Evolutionary conservation across 1,139 yeast species (phyloP).

Genomic region (Blastobotrys elegans): DNA sequence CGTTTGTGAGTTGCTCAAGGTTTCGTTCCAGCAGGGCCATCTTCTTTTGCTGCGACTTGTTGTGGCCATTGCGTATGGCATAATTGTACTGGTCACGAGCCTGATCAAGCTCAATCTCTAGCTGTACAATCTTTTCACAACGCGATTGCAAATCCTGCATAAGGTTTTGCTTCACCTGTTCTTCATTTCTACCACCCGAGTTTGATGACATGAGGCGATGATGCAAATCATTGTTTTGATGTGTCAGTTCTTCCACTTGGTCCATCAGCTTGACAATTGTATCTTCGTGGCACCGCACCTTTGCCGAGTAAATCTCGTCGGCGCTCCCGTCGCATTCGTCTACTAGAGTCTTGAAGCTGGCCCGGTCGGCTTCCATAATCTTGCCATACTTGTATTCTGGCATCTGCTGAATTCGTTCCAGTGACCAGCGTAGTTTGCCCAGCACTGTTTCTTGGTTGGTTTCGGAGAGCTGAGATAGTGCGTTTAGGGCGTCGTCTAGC

Average conservation of each 20-base stretch:
- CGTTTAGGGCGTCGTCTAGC: slow-evolving; percentile 8
- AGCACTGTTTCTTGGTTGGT: slow-evolving; percentile 5
- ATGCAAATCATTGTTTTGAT: slow-evolving; percentile 19
- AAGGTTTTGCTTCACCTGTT: slow-evolving; percentile 35
- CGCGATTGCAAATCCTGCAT: slow-evolving; percentile 41
- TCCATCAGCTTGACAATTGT: slow-evolving; percentile 23
- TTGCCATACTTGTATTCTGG: slow-evolving; percentile 8
- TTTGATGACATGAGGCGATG: slow-evolving; percentile 7
- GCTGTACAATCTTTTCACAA: slow-evolving; percentile 41
- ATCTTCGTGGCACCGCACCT: slow-evolving; percentile 22
- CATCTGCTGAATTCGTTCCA: slow-evolving; percentile 5
- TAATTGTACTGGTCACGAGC: slow-evolving; percentile 35
- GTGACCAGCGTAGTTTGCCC: slow-evolving; percentile 3
- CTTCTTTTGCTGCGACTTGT: slow-evolving; percentile 36
- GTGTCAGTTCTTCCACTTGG: slow-evolving; percentile 22
- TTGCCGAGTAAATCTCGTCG: slow-evolving; percentile 22
- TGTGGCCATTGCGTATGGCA: slow-evolving; percentile 29
- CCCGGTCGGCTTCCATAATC: slow-evolving; percentile 9
- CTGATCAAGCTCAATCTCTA: slow-evolving; percentile 41
- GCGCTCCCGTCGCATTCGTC: slow-evolving; percentile 2
- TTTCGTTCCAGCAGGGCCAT: slow-evolving; percentile 42
- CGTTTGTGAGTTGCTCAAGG: slow-evolving; percentile 41
- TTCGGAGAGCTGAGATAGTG: background rate
- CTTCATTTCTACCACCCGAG: slow-evolving; percentile 22
- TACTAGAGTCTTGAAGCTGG: slow-evolving; percentile 6